These are phyloP conservation scores for Penicillium parvum DNA, from an alignment of 495 filamentous ascomycete species.

Conservation along the genomic window DNA sequence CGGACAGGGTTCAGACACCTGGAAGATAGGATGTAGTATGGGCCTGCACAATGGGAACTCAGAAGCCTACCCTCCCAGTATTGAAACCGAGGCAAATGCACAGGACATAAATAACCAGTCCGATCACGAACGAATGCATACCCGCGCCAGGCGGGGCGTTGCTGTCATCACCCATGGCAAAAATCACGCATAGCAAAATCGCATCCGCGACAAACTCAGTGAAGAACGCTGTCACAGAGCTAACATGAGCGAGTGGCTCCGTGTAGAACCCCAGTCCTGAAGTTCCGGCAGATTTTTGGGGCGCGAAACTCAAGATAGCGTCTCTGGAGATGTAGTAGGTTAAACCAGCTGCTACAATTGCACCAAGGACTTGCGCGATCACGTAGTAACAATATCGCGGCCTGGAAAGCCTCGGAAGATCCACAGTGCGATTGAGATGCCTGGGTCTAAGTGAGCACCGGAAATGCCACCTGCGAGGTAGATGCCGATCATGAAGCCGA, in stretches of 20 bases:
- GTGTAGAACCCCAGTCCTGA: conserved; percentile 51
- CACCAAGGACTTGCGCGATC: conserved; percentile 11
- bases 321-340: conserved; percentile 17
- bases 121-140: conserved; percentile 23
- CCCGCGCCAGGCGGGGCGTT: conserved; percentile 23
- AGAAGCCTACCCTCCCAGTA: conserved; percentile 20
- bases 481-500: conserved; percentile 19
- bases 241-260: conserved; percentile 45
- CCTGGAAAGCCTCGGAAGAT: conserved; percentile 18
- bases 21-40: not conserved
- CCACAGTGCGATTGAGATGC: conserved; percentile 12
- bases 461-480: conserved; percentile 16
- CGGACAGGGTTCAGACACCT: conserved; percentile 22
- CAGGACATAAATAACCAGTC: conserved; percentile 14
- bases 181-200: conserved; percentile 17
- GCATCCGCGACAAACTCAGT: conserved; percentile 22
- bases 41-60: not conserved
- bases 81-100: conserved; percentile 19
- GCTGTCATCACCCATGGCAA: conserved; percentile 22
- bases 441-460: conserved; percentile 18
- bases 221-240: conserved; percentile 42
- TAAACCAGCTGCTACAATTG: conserved; percentile 12
- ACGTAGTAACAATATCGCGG: conserved; percentile 11
- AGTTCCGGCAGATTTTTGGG: conserved; percentile 5
- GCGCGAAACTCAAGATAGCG: conserved; percentile 8